A percentile compares a stretch with the other conserved stretches of the same genome.
Conservation (phyloP, 495 filamentous ascomycete species). For the Penicillium nucicola region DNA sequence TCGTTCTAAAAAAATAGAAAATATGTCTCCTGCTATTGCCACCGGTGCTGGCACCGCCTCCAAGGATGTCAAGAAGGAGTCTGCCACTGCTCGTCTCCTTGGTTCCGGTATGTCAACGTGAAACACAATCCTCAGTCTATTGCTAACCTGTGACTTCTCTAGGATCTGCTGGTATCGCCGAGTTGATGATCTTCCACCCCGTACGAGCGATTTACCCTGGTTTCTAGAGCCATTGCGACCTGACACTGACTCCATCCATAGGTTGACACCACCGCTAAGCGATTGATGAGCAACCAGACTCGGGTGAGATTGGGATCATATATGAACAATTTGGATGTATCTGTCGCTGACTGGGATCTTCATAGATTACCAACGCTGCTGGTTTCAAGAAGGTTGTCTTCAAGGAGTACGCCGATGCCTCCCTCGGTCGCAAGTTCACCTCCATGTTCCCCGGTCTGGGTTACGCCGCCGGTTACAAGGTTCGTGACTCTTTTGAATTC, state of each 20-base stretch:
- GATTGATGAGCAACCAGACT: constrained; percentile 96
- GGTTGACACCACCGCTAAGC: constrained; percentile 98
- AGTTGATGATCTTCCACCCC: constrained; percentile 95
- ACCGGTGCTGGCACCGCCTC: constrained; percentile 49
- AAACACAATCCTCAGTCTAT: background rate
- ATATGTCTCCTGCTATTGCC: constrained; percentile 51
- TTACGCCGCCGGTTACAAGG: constrained; percentile 98
- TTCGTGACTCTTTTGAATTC: constrained; percentile 27
- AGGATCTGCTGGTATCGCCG: constrained; percentile 94
- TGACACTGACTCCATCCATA: constrained; percentile 35
- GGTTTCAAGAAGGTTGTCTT: constrained; percentile 89
- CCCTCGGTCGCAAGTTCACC: constrained; percentile 75
- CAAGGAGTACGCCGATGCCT: constrained; percentile 76
- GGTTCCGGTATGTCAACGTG: constrained; percentile 71
- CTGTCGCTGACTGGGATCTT: constrained; percentile 4
- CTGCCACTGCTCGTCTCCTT: constrained; percentile 77
- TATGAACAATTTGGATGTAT: background rate
- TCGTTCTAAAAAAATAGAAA: constrained; percentile 14
- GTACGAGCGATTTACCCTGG: constrained; percentile 44
- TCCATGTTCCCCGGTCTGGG: constrained; percentile 95
- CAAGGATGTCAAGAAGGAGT: constrained; percentile 80
- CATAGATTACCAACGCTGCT: constrained; percentile 55
- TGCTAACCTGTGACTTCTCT: constrained; percentile 18
- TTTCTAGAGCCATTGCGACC: background rate
- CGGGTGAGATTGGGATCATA: constrained; percentile 46